Evolutionary conservation across 176 grass and related monocot genomes (phyloP), one percentile per base, ranked within the genome.

Genomic region (Dendrocalamus sinicus): DNA sequence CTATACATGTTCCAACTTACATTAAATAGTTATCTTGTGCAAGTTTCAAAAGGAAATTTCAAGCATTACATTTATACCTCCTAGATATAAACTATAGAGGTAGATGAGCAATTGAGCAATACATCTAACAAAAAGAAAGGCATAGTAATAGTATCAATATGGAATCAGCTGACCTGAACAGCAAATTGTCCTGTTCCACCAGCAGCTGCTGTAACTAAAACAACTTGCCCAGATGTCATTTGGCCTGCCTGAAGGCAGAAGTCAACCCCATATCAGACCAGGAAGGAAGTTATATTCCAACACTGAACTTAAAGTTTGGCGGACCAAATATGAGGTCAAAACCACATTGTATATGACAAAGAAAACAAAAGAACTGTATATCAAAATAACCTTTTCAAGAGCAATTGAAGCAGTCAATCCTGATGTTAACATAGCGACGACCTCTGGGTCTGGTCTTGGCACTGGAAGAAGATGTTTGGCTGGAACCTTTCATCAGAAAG

Each of bases 161-260:
- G 43, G 44, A 41, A 83, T 58, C 44, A 76, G 72, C 83, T 89
- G 39, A 99, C 96, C 92, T 99, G 96, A 71, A 99, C 93, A n/a
- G 91, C 92, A 47, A 99, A 99, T 83, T 99, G 96, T 83, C 96
- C 96, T 67, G 96, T 99, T 81, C 96, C 96, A 88, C 96, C 96
- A 81, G 93, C 93, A 86, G 96, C 96, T 48, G 93, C 96, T 54
- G 96, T 99, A 41, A 96, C 94, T 88, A 99, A 87, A 83, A 96
- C 90, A 75, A 89, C 84, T 88, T 99, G 51, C 86, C 88, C 88
- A 82, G 93, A 91, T 92, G 74, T 41, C 96, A 99, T 96, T 81
- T 92, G 93, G 63, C 96, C 96, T 73, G 90, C 84, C 96, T 99
- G 78, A 77, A 92, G 43, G 35, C 54, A 89, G 48, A 46, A 71